Conservation (phyloP, 352 stramenopile species). For the Thalassiosira sp. region DNA sequence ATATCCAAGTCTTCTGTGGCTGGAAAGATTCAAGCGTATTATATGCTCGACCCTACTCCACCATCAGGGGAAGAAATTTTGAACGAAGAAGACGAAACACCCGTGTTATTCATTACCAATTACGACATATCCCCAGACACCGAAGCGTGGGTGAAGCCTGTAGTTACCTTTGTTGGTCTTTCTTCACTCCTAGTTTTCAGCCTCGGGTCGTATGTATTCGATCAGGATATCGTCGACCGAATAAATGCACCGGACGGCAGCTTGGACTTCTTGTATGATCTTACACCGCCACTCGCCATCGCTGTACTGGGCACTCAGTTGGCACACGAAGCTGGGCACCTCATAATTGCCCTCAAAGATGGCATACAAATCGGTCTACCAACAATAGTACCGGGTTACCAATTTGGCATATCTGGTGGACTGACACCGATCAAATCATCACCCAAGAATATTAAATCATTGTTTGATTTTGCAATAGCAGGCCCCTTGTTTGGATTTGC, state of each 20-base stretch:
- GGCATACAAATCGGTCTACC: slow-evolving; percentile 51
- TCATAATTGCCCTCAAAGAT: slow-evolving; percentile 58
- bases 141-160: slow-evolving; percentile 42
- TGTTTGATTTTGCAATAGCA: slow-evolving; percentile 78
- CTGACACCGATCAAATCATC: slow-evolving; percentile 66
- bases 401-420: slow-evolving; percentile 51
- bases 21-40: slow-evolving; percentile 64
- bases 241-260: slow-evolving; percentile 28
- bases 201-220: slow-evolving; percentile 57
- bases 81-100: slow-evolving; percentile 43
- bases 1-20: slow-evolving; percentile 33
- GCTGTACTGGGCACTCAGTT: slow-evolving; percentile 51
- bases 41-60: slow-evolving; percentile 67
- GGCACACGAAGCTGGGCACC: slow-evolving; percentile 61
- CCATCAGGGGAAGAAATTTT: slow-evolving; percentile 61
- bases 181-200: slow-evolving; percentile 54
- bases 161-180: slow-evolving; percentile 46
- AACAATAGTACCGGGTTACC: slow-evolving; percentile 50
- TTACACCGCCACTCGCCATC: slow-evolving; percentile 52
- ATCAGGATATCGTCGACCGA: slow-evolving; percentile 53
- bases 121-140: slow-evolving; percentile 44
- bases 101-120: slow-evolving; percentile 44
- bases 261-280: slow-evolving; percentile 50
- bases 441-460: slow-evolving; percentile 58
- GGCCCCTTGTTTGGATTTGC: slow-evolving; percentile 62